Evolutionary conservation across 2,329 filamentous ascomycete species (phyloP).

Genomic region (Lachnellula occidentalis): DNA sequence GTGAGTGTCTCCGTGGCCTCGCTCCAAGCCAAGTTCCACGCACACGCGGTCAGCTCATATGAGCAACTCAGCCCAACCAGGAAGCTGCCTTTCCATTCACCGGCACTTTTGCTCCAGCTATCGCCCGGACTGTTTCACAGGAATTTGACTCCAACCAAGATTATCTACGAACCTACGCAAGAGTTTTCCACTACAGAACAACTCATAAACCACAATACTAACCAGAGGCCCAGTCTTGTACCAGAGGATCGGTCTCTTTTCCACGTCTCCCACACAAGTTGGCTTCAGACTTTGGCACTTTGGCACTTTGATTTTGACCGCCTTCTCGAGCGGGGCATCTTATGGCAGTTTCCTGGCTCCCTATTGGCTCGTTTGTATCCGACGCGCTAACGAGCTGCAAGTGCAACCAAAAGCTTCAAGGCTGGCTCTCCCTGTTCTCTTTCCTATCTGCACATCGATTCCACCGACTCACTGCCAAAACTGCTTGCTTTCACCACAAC

Average conservation of each 20-base stretch:
- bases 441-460: neutral
- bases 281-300: too few relatives aligned
- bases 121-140: neutral
- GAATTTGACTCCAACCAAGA: neutral
- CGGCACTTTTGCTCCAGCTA: neutral
- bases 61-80: neutral
- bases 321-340: too few relatives aligned
- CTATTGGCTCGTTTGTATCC: conserved; percentile 1
- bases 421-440: neutral
- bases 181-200: neutral
- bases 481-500: neutral
- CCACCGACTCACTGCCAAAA: neutral
- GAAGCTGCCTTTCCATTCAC: neutral
- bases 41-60: neutral
- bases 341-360: neutral
- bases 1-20: neutral
- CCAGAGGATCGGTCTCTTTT: too few relatives aligned
- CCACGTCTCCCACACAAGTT: too few relatives aligned
- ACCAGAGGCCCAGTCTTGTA: too few relatives aligned
- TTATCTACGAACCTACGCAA: neutral
- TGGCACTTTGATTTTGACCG: too few relatives aligned
- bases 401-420: neutral
- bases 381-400: neutral
- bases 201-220: too few relatives aligned
- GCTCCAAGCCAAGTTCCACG: neutral